Evolutionary conservation across 1,139 yeast genomes (phyloP).

Genomic region (Suhomyces bribrorum): DNA sequence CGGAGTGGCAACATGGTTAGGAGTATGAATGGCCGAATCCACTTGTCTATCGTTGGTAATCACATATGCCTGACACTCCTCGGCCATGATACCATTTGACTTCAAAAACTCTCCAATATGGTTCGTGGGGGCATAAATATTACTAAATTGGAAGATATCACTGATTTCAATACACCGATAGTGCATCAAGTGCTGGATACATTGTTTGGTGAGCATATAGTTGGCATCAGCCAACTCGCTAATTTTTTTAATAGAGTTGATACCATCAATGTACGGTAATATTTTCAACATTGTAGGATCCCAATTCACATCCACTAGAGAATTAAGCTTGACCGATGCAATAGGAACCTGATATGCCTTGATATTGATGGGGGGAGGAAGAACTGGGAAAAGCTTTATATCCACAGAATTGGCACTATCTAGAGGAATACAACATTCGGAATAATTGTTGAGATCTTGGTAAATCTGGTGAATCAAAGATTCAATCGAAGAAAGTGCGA

Average conservation of each 20-base stretch:
- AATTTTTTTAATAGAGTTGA: conserved; percentile 77
- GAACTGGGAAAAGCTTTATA: conserved; percentile 83
- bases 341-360: conserved; percentile 84
- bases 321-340: conserved; percentile 69
- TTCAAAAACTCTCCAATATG: conserved; percentile 66
- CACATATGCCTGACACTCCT: conserved; percentile 84
- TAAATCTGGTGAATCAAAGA: conserved; percentile 83
- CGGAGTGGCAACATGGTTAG: conserved; percentile 8
- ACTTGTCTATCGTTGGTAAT: conserved; percentile 25
- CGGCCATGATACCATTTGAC: conserved; percentile 61
- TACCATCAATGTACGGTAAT: conserved; percentile 82
- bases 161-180: conserved; percentile 80
- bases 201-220: conserved; percentile 73
- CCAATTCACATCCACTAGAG: conserved; percentile 87
- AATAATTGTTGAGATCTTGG: conserved; percentile 90
- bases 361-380: conserved; percentile 80
- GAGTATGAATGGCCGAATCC: conserved; percentile 10
- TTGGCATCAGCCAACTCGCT: conserved; percentile 83
- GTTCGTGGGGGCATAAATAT: conserved; percentile 88
- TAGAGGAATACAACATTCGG: conserved; percentile 93
- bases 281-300: conserved; percentile 94
- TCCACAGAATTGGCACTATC: conserved; percentile 90
- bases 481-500: conserved; percentile 63
- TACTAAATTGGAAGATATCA: conserved; percentile 87
- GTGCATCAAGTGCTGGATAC: conserved; percentile 88